Percentiles rank a stretch among this genome's conserved stretches.
Conservation (phyloP, 1,284 basidiomycete species). For the Tilletia setariae region DNA sequence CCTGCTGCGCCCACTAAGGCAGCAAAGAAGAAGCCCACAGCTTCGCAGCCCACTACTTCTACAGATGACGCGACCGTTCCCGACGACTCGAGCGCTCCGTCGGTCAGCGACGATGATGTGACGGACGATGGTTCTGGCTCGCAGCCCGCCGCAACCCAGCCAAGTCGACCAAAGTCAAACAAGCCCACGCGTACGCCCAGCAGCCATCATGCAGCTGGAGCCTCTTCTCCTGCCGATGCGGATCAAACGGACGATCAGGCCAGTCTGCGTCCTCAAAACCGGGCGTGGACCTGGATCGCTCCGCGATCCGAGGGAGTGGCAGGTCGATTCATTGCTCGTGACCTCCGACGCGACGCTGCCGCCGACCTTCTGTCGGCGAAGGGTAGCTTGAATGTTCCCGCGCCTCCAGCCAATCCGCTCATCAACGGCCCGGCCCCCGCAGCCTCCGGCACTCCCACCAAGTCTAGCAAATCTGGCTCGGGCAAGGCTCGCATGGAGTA, state of each 20-base stretch:
- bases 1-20: too few relatives aligned
- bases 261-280: background rate
- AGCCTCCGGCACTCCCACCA: background rate
- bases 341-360: background rate
- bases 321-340: background rate
- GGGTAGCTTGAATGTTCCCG: background rate
- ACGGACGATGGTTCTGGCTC: too few relatives aligned
- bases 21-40: too few relatives aligned
- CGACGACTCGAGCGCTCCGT: too few relatives aligned
- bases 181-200: too few relatives aligned
- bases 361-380: background rate
- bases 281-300: slow-evolving; percentile 4
- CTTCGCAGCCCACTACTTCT: too few relatives aligned
- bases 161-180: too few relatives aligned
- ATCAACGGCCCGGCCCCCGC: background rate
- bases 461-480: background rate
- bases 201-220: background rate
- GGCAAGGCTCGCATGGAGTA: background rate
- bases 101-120: too few relatives aligned
- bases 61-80: too few relatives aligned
- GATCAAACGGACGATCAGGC: background rate
- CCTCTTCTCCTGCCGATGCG: background rate
- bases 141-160: too few relatives aligned
- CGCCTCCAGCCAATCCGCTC: slow-evolving; percentile 3
- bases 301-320: background rate